Evolutionary conservation across 352 stramenopile species (phyloP).

Genomic region (Phytophthora foliorum): DNA sequence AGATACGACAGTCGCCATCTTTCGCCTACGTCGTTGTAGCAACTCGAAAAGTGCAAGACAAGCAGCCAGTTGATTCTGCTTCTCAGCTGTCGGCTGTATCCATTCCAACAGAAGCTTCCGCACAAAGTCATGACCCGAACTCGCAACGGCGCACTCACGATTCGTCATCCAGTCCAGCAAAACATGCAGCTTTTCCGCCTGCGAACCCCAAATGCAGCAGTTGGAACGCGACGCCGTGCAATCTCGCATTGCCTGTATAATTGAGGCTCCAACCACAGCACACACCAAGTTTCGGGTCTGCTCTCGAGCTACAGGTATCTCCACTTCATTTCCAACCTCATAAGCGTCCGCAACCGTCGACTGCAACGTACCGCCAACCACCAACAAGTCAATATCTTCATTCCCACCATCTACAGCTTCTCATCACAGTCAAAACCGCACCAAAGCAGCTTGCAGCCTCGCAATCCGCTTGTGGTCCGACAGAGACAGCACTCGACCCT

Average conservation of each 20-base stretch:
- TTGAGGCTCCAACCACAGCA: constrained; percentile 47
- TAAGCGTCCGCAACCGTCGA: constrained; percentile 34
- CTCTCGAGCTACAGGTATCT: background rate
- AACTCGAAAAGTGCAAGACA: constrained; percentile 75
- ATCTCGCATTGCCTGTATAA: constrained; percentile 51
- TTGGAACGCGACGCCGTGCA: constrained; percentile 61
- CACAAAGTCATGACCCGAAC: constrained; percentile 31
- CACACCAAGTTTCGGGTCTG: constrained; percentile 55
- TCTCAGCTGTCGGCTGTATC: constrained; percentile 40
- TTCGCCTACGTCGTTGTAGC: constrained; percentile 44
- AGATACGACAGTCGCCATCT: constrained; percentile 3
- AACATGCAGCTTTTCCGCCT: constrained; percentile 57
- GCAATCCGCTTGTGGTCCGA: constrained; percentile 75
- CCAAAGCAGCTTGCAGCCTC: constrained; percentile 54
- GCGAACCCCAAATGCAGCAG: constrained; percentile 59
- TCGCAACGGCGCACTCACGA: constrained; percentile 2
- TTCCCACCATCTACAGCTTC: background rate
- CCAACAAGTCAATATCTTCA: background rate
- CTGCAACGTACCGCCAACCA: background rate
- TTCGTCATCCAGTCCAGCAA: constrained; percentile 69
- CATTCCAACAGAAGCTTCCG: constrained; percentile 46
- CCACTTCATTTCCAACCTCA: background rate
- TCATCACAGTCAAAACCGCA: constrained; percentile 3
- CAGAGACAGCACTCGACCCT: constrained; percentile 47
- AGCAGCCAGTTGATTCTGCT: constrained; percentile 61